phyloP scores from a whole-genome alignment of 2,329 filamentous ascomycete species.

The Graphiopsis chlorocephala region DNA sequence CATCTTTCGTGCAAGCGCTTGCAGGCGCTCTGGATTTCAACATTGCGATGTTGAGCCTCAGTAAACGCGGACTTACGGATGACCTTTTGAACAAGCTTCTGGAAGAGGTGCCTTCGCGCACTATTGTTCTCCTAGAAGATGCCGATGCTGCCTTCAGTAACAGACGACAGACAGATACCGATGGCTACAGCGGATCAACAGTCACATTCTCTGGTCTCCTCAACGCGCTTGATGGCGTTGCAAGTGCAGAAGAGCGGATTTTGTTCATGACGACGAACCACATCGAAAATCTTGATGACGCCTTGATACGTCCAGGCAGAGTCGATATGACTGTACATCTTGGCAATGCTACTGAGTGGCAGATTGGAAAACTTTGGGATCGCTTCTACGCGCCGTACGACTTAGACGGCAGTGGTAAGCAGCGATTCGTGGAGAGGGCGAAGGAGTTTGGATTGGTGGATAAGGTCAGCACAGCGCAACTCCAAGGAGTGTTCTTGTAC shows the following conservation, averaged over 20 bases:
- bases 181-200: constrained; percentile 82
- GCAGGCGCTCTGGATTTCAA: constrained; percentile 91
- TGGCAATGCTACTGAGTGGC: constrained; percentile 80
- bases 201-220: constrained; percentile 92
- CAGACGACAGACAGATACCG: constrained; percentile 69
- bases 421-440: constrained; percentile 69
- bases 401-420: constrained; percentile 57
- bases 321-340: constrained; percentile 92
- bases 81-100: constrained; percentile 83
- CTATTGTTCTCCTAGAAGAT: constrained; percentile 81
- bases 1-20: constrained; percentile 91
- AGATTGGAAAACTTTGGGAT: constrained; percentile 86
- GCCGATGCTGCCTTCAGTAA: constrained; percentile 89
- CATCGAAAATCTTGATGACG: constrained; percentile 82
- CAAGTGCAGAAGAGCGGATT: constrained; percentile 89
- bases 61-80: constrained; percentile 84
- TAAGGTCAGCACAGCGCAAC: constrained; percentile 77
- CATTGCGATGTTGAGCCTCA: constrained; percentile 88
- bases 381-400: constrained; percentile 90
- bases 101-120: constrained; percentile 78
- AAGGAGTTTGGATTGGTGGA: constrained; percentile 69
- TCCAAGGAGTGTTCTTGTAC: constrained; percentile 92
- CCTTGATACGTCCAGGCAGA: constrained; percentile 82
- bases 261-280: constrained; percentile 95
- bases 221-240: constrained; percentile 73